Percentiles rank a stretch among this genome's conserved stretches.
Evolutionary conservation across 805 yeast genomes (phyloP).

Genomic region (Candida morakotiae): DNA sequence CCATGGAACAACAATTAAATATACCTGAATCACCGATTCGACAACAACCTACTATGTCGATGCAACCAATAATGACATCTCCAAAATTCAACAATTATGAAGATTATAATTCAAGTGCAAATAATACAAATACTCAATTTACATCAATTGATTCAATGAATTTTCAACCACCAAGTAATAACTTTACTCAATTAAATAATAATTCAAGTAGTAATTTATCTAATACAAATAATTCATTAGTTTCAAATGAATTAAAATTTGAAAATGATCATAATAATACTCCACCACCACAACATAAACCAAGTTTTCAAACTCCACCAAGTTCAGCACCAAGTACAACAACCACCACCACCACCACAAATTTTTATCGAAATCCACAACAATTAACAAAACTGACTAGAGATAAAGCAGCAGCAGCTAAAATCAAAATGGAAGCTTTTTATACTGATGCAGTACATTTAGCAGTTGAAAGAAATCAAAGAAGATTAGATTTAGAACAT

Average conservation of each 20-base stretch:
- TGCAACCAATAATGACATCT: conserved; percentile 8
- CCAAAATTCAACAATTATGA: conserved; percentile 10
- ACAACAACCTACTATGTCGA: conserved; percentile 8
- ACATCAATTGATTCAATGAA: conserved; percentile 34
- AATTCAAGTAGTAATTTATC: conserved; percentile 36
- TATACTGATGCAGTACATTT: conserved; percentile 83
- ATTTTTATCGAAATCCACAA: conserved; percentile 82
- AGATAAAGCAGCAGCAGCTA: conserved; percentile 81
- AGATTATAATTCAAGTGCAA: conserved; percentile 3
- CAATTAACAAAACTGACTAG: conserved; percentile 67
- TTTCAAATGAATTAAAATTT: conserved; percentile 18
- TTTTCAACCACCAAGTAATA: conserved; percentile 35
- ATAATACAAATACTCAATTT: conserved; percentile 20
- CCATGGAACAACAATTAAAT: conserved; percentile 1
- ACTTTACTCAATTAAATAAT: conserved; percentile 38
- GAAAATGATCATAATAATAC: not conserved
- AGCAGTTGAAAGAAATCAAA: conserved; percentile 93
- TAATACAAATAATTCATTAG: conserved; percentile 21
- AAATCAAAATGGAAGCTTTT: conserved; percentile 76
- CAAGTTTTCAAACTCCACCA: conserved; percentile 13
- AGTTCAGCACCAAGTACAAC: conserved; percentile 11
- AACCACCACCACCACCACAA: conserved; percentile 10
- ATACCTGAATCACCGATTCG: conserved; percentile 9
- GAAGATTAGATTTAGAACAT: conserved; percentile 82
- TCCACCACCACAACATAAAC: conserved; percentile 11